These are phyloP conservation scores for Acanthamoeba lenticulata DNA, from an alignment of 208 protist genomes.

Conservation along the genomic window DNA sequence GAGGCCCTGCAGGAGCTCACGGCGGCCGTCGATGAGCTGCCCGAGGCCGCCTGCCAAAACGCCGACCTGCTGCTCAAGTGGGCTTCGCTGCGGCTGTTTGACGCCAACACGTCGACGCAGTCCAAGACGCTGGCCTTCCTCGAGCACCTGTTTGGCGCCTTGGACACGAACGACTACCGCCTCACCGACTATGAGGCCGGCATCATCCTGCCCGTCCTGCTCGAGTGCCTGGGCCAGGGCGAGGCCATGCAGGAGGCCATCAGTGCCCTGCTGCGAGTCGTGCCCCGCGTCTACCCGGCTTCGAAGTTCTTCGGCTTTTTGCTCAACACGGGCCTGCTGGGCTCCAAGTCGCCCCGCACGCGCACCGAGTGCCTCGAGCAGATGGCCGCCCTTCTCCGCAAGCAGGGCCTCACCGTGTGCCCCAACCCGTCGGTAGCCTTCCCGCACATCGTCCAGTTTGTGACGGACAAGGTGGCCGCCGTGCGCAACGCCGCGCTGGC, in stretches of 20 bases:
- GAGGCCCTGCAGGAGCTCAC: not conserved
- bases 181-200: constrained; percentile 76
- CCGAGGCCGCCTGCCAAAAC: not conserved
- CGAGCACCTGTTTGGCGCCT: not conserved
- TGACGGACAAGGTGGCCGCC: constrained; percentile 69
- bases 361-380: constrained; percentile 69
- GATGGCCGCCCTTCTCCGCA: constrained; percentile 57
- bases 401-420: constrained; percentile 73
- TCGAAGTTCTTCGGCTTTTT: constrained; percentile 70
- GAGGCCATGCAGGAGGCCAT: constrained; percentile 31
- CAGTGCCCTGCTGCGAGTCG: not conserved
- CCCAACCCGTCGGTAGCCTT: constrained; percentile 43
- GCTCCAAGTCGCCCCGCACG: constrained; percentile 68
- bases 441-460: constrained; percentile 34
- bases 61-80: constrained; percentile 77
- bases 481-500: constrained; percentile 69
- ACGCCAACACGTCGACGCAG: constrained; percentile 70
- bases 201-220: constrained; percentile 64
- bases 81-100: constrained; percentile 74
- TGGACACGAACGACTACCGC: constrained; percentile 44
- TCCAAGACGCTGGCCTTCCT: constrained; percentile 71
- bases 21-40: not conserved
- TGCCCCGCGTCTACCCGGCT: constrained; percentile 69
- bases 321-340: constrained; percentile 9
- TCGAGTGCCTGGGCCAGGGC: constrained; percentile 44